Conservation (phyloP, 139 green algal species). For the Picochlorum sp. region DNA sequence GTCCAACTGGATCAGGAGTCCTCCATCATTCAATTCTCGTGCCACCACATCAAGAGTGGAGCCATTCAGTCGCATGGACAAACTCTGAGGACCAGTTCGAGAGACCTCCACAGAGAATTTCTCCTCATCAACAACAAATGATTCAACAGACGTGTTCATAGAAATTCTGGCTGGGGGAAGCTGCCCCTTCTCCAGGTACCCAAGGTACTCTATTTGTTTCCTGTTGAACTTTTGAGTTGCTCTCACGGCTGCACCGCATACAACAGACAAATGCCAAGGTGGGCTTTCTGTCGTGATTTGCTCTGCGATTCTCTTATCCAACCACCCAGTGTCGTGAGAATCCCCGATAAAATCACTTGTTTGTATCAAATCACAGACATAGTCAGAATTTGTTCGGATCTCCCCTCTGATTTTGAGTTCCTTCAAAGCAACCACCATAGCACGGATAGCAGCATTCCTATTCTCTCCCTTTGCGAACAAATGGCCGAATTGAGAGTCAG, state of each 20-base stretch:
- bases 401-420: slow-evolving; percentile 84
- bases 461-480: slow-evolving; percentile 87
- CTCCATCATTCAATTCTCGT: slow-evolving; percentile 82
- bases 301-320: slow-evolving; percentile 86
- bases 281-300: slow-evolving; percentile 61
- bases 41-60: slow-evolving; percentile 67
- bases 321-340: slow-evolving; percentile 89
- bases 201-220: slow-evolving; percentile 75
- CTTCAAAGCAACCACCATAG: slow-evolving; percentile 90
- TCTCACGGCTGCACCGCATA: slow-evolving; percentile 65
- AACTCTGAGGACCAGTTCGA: slow-evolving; percentile 31
- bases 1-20: slow-evolving; percentile 88
- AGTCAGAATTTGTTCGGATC: slow-evolving; percentile 88
- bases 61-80: slow-evolving; percentile 45
- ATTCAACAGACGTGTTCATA: slow-evolving; percentile 52
- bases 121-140: slow-evolving; percentile 46
- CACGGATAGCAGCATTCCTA: slow-evolving; percentile 68
- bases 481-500: slow-evolving; percentile 96
- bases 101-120: slow-evolving; percentile 73
- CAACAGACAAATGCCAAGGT: slow-evolving; percentile 85
- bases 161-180: slow-evolving; percentile 74
- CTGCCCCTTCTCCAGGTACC: slow-evolving; percentile 89
- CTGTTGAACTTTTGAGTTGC: slow-evolving; percentile 34
- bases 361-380: slow-evolving; percentile 78
- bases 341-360: slow-evolving; percentile 60